These are phyloP conservation scores for Diaporthe sp. DNA, from an alignment of 2,329 filamentous ascomycete genomes.

Conservation along the genomic window DNA sequence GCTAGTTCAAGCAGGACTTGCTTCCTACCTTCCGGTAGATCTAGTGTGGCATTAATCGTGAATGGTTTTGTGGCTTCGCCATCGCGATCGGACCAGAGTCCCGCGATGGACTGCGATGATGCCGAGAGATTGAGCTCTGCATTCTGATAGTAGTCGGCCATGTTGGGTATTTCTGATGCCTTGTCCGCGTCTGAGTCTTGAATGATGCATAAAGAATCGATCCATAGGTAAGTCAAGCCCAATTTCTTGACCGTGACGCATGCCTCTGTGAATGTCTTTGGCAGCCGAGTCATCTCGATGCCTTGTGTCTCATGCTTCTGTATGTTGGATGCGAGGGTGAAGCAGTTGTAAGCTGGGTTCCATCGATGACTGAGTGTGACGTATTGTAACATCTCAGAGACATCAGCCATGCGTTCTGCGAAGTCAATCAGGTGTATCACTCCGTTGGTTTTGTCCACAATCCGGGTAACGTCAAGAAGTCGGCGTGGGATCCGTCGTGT, in stretches of 20 bases:
- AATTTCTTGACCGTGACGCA: constrained; percentile 16
- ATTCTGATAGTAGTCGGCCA: constrained; percentile 30
- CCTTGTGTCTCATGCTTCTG: neutral
- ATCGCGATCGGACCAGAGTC: constrained; percentile 27
- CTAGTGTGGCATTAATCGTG: neutral
- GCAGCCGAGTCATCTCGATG: constrained; percentile 2
- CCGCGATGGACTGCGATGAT: neutral
- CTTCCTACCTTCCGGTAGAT: neutral
- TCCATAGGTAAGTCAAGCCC: constrained; percentile 30
- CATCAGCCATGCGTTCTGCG: neutral
- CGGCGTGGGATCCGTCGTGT: neutral
- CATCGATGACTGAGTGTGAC: constrained; percentile 15
- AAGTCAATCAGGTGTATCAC: neutral
- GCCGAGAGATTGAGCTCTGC: constrained; percentile 24
- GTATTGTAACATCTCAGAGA: neutral
- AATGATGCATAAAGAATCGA: constrained; percentile 34
- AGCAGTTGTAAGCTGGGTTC: constrained; percentile 22
- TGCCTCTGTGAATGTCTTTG: constrained; percentile 21
- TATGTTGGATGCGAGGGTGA: constrained; percentile 16
- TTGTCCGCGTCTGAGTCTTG: constrained; percentile 30
- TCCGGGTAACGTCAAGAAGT: neutral
- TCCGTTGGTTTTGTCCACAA: neutral
- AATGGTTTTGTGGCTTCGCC: constrained; percentile 1
- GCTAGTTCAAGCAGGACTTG: neutral
- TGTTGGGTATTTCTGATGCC: constrained; percentile 26